Evolutionary conservation across 306 rosid species (phyloP).

Genomic region (Trifolium subterraneum): DNA sequence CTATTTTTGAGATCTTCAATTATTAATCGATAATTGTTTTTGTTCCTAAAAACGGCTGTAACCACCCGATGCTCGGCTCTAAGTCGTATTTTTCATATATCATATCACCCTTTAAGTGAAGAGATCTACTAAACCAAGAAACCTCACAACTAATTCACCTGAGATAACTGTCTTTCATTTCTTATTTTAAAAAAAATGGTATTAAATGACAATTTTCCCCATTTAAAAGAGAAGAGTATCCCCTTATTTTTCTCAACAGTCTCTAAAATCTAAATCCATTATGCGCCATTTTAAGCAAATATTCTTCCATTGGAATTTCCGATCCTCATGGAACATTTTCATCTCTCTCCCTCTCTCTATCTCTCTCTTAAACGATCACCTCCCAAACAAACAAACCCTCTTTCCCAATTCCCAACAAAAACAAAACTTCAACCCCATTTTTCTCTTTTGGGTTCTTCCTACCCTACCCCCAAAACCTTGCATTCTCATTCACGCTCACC

Average conservation of each 20-base stretch:
- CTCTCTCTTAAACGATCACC: slow-evolving; percentile 46
- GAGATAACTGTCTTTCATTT: background rate
- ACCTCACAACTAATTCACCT: too few relatives aligned
- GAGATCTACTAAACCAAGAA: too few relatives aligned
- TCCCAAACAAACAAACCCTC: slow-evolving; percentile 46
- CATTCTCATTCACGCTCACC: background rate
- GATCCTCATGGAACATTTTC: slow-evolving; percentile 59
- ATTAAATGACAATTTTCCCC: background rate
- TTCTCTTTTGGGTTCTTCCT: slow-evolving; percentile 47
- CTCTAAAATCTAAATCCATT: slow-evolving; percentile 33
- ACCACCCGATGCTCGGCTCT: too few relatives aligned
- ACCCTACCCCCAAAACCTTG: slow-evolving; percentile 42
- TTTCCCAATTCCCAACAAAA: slow-evolving; percentile 45
- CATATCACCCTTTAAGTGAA: too few relatives aligned
- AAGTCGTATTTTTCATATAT: too few relatives aligned
- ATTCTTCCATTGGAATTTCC: slow-evolving; percentile 55
- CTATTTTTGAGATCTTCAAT: too few relatives aligned
- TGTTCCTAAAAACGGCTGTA: too few relatives aligned
- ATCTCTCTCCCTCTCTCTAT: slow-evolving; percentile 49
- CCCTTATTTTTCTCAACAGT: slow-evolving; percentile 41
- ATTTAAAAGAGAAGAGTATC: background rate
- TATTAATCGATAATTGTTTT: too few relatives aligned
- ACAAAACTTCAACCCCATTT: slow-evolving; percentile 48
- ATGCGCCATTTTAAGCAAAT: slow-evolving; percentile 59
- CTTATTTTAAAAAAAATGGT: too few relatives aligned